Evolutionary conservation across 176 grass and related monocot genomes (phyloP).

Genomic region (Oryza longistaminata): DNA sequence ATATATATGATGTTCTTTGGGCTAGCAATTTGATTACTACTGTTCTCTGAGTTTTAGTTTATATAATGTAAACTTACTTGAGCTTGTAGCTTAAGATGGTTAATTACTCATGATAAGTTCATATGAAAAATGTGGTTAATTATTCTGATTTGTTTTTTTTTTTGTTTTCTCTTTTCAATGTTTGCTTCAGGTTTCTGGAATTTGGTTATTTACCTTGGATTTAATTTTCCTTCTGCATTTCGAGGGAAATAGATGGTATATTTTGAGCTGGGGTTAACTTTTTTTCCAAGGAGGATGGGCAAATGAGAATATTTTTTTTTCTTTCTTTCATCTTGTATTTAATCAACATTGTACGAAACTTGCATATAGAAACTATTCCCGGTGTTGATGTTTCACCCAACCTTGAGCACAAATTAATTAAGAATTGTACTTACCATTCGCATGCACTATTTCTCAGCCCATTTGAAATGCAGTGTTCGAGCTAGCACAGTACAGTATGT

Average conservation of each 20-base stretch:
- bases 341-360: neutral
- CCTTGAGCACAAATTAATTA: neutral
- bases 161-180: neutral
- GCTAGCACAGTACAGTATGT: neutral
- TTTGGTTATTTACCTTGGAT: neutral
- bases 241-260: neutral
- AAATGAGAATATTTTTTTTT: neutral
- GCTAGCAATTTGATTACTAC: neutral
- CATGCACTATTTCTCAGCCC: neutral
- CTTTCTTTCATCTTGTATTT: neutral
- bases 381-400: conserved; percentile 10
- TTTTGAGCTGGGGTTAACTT: neutral
- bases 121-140: neutral
- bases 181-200: neutral
- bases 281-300: neutral
- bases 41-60: neutral
- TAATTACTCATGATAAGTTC: neutral
- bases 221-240: neutral
- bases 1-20: neutral
- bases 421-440: neutral
- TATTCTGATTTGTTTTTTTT: neutral
- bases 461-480: neutral
- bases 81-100: neutral
- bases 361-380: neutral
- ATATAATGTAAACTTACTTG: neutral